These are phyloP conservation scores for Ulota crispa DNA, from an alignment of 225 moss, liverwort and hornwort species.

Conservation along the genomic window DNA sequence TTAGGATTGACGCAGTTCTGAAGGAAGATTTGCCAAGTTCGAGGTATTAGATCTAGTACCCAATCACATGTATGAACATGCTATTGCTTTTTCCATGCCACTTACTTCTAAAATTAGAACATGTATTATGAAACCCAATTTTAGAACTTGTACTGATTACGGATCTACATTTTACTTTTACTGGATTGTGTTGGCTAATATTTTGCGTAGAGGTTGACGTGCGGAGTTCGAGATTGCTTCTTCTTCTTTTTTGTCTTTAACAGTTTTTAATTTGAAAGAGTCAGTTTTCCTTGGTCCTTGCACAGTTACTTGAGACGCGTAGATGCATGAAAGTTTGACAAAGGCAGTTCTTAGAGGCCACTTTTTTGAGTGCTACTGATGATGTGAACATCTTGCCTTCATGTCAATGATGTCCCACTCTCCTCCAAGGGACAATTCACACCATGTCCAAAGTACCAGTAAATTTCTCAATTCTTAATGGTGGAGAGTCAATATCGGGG, in stretches of 20 bases:
- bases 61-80: constrained; percentile 11
- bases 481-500: too few species aligned
- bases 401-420: neutral
- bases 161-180: neutral
- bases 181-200: neutral
- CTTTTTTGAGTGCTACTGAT: neutral
- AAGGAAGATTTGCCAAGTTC: neutral
- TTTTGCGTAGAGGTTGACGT: constrained; percentile 10
- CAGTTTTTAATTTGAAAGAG: neutral
- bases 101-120: neutral
- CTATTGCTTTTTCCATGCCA: neutral
- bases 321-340: neutral
- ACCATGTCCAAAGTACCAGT: too few species aligned
- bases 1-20: neutral
- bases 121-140: neutral
- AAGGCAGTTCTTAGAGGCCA: neutral
- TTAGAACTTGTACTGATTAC: constrained; percentile 12
- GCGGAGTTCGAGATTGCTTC: neutral
- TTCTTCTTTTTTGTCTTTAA: neutral
- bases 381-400: neutral
- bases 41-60: constrained; percentile 1
- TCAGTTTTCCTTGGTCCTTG: neutral
- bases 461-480: too few species aligned
- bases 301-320: neutral
- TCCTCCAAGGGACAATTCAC: too few species aligned